Evolutionary conservation across 2,329 filamentous ascomycete species (phyloP).

Genomic region (Colletotrichum trifolii): DNA sequence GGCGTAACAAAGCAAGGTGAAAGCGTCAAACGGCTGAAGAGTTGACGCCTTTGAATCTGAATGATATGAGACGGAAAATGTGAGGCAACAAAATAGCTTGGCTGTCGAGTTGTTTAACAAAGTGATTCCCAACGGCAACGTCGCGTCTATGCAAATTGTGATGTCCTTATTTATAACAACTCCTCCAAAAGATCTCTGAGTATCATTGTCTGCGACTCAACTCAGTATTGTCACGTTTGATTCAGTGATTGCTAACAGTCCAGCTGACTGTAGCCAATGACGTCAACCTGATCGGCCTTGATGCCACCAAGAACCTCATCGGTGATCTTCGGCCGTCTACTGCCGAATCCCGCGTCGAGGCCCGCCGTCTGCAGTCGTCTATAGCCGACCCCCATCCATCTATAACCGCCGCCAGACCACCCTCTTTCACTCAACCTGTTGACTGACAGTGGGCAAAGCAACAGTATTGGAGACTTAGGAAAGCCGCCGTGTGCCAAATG

Average conservation of each 20-base stretch:
- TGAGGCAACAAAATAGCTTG: no score
- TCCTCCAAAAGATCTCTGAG: not conserved
- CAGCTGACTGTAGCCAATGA: no score
- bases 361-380: constrained; percentile 20
- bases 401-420: constrained; percentile 15
- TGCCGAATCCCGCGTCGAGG: constrained; percentile 14
- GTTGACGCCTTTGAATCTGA: no score
- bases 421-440: not conserved
- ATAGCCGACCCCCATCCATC: constrained; percentile 14
- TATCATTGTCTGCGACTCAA: no score
- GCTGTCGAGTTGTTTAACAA: no score
- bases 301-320: no score
- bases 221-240: no score
- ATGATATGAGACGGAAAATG: no score
- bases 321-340: constrained; percentile 9
- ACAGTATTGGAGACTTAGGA: constrained; percentile 7
- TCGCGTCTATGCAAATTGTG: not conserved
- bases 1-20: not conserved
- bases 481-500: constrained; percentile 12
- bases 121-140: no score
- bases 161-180: not conserved
- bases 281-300: no score
- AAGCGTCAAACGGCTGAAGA: not conserved
- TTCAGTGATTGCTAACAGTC: no score
- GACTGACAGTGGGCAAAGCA: not conserved